Conservation (phyloP, 2,329 filamentous ascomycete species). For the Balansia obtecta region DNA sequence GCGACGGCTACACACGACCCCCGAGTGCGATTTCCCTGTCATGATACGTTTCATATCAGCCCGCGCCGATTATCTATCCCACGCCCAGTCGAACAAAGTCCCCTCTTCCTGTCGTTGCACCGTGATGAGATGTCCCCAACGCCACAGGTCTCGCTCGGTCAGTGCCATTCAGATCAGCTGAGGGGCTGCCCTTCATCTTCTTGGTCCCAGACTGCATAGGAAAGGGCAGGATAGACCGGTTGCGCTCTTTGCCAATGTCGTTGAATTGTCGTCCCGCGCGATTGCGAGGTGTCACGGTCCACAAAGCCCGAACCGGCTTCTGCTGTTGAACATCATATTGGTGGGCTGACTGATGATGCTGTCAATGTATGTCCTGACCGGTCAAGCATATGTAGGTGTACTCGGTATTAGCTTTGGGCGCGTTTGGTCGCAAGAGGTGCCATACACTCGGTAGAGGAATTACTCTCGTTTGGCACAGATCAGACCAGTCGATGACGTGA, state of each 20-base stretch:
- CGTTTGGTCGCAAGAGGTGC: neutral
- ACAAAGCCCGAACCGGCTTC: neutral
- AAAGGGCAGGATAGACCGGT: neutral
- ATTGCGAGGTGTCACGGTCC: neutral
- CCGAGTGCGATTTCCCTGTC: no score
- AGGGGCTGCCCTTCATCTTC: neutral
- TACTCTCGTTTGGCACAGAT: neutral
- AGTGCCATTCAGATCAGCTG: neutral
- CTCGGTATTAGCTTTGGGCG: neutral
- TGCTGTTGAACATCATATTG: neutral
- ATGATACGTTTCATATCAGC: no score
- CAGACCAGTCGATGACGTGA: conserved; percentile 2
- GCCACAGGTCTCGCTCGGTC: neutral
- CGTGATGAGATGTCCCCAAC: neutral
- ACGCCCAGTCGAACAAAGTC: neutral
- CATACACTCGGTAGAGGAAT: neutral
- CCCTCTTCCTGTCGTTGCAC: neutral
- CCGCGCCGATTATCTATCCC: no score
- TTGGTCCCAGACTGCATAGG: neutral
- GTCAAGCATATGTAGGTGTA: neutral
- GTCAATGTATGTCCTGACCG: neutral
- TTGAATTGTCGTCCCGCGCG: no score
- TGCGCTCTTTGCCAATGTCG: no score
- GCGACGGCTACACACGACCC: no score
- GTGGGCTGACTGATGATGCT: neutral